A percentile compares a stretch with the other conserved stretches of the same genome.
These are phyloP conservation scores for Phaeoacremonium minimum DNA, from an alignment of 2,329 filamentous ascomycete species.

Conservation along the genomic window DNA sequence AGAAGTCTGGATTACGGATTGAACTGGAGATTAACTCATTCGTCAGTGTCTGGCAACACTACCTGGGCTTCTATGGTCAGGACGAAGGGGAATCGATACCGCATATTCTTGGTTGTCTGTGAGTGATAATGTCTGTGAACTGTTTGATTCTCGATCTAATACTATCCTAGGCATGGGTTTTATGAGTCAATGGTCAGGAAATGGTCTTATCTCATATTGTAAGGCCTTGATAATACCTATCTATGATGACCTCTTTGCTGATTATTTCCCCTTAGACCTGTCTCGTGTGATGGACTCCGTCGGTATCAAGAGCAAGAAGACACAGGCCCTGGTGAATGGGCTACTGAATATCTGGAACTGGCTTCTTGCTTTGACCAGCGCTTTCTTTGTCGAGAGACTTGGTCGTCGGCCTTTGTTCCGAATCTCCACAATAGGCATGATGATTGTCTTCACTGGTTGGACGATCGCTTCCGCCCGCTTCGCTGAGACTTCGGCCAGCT, in stretches of 20 bases:
- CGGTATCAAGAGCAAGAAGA: conserved; percentile 20
- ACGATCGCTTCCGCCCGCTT: conserved; percentile 27
- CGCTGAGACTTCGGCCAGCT: conserved; percentile 18
- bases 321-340: conserved; percentile 22
- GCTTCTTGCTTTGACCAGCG: conserved; percentile 15
- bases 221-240: conserved; percentile 48
- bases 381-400: conserved; percentile 2
- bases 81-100: conserved; percentile 19
- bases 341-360: conserved; percentile 18
- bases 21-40: conserved; percentile 36
- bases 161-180: conserved; percentile 23
- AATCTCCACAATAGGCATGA: conserved; percentile 19
- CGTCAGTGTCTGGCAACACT: conserved; percentile 38
- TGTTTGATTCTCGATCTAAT: no score
- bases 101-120: conserved; percentile 21
- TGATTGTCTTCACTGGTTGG: conserved; percentile 27
- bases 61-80: conserved; percentile 43
- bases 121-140: no score
- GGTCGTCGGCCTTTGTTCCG: conserved; percentile 18
- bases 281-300: conserved; percentile 21
- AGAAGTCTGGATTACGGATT: conserved; percentile 25
- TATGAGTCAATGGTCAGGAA: conserved; percentile 22
- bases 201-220: conserved; percentile 5
- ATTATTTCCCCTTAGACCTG: conserved; percentile 60
- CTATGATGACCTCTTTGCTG: conserved; percentile 58